Evolutionary conservation across 2,329 filamentous ascomycete species (phyloP), one percentile per base, ranked within the genome.

Genomic region (Myrmaecium sp.): DNA sequence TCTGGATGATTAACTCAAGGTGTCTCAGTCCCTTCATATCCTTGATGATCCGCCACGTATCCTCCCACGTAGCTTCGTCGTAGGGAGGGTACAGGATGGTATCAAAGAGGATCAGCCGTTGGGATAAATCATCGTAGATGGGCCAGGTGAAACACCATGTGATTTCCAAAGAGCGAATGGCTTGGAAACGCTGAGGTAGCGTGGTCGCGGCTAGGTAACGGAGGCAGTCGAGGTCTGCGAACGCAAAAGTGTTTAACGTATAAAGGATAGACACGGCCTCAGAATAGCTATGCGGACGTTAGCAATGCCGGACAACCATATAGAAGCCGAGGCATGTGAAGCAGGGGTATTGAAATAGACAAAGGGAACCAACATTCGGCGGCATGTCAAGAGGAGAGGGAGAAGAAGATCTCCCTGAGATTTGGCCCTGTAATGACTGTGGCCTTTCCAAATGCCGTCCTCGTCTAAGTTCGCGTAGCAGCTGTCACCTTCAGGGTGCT

Each of bases 221-320:
- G 3, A 41, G 30, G 24, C 33, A 35, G 24, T 42, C 38, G 19
- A 42, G 34, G 27, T 40, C 38, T 15, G 28, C 31, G 34, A 42
- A 40, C 23, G 39, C 36, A 25, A 51, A 51, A 2, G 35, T 36
- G 19, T 51, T 51, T 14, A 43, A 40, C 19, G 39, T 35, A 26
- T 51, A 49, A 4, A 49, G 33, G 12, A 48, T 36, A 11, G 40
- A 38, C 6, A 43, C 40, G 1, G 46, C 40, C 34, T 51, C 47
- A 17, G 42, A 42, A 31, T 49, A 44, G 21, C 37, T 39, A 10
- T 2, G 4, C 21, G 34, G 15, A 31, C 26, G 5, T 12, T 18
- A 14, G 14, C 21, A 9, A 12, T 21, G n/a, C 26, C 14, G 17
- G 11, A 12, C 8, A 17, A 23, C 13, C 4, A 17, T n/a, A 10